Evolutionary conservation across 2,329 filamentous ascomycete genomes (phyloP).

Genomic region (Aspergillus proliferans): DNA sequence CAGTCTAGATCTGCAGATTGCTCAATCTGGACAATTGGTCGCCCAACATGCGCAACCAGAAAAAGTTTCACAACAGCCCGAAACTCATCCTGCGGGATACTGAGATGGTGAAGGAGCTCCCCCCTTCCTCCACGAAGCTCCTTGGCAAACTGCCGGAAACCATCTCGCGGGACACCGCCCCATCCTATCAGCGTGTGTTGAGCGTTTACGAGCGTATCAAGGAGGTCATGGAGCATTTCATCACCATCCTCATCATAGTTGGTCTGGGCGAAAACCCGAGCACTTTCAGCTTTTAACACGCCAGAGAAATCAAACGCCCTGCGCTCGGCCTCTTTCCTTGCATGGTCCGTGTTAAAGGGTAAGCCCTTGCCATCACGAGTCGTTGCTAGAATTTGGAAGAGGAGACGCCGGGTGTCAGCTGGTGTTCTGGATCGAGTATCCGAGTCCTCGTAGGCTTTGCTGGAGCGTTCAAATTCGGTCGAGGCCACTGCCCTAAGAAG

Average conservation of each 20-base stretch:
- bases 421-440: neutral
- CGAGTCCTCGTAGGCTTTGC: neutral
- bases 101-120: neutral
- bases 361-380: neutral
- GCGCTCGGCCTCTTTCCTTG: neutral
- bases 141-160: neutral
- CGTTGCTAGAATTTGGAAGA: neutral
- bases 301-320: neutral
- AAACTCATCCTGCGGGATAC: neutral
- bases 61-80: neutral
- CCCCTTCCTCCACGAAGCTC: neutral
- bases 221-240: neutral
- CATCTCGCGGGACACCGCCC: neutral
- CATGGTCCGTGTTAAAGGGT: neutral
- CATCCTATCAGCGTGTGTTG: neutral
- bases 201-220: neutral
- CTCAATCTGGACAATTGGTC: neutral
- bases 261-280: neutral
- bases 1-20: neutral
- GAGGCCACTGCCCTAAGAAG: neutral
- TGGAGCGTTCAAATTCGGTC: neutral
- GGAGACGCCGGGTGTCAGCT: neutral
- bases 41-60: neutral
- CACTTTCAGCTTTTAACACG: neutral
- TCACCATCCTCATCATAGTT: neutral